Conservation (phyloP, 208 protist genomes). For the Trypanosoma boissoni region DNA sequence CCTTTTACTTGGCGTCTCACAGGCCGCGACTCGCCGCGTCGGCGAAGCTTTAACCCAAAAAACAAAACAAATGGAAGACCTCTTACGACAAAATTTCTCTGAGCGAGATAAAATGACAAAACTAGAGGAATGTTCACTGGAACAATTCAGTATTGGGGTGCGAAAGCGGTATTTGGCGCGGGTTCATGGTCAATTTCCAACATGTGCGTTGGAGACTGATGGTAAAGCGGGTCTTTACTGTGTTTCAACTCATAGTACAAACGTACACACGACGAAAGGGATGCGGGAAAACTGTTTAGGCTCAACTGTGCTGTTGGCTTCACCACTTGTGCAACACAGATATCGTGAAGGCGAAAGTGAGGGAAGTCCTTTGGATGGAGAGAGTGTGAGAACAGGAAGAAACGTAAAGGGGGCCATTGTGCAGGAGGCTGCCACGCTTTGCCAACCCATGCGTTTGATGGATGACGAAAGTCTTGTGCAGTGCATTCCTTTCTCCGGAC, state of each 20-base stretch:
- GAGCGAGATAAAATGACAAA: background rate
- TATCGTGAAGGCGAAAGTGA: slow-evolving; percentile 19
- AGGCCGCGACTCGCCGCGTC: slow-evolving; percentile 46
- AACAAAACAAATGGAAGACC: slow-evolving; percentile 49
- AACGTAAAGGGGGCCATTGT: slow-evolving; percentile 2
- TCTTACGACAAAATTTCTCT: slow-evolving; percentile 26
- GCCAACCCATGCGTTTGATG: slow-evolving; percentile 25
- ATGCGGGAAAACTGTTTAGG: slow-evolving; percentile 5
- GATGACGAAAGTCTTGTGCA: slow-evolving; percentile 51
- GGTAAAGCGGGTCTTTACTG: background rate
- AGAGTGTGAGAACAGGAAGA: background rate
- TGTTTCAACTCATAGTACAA: background rate
- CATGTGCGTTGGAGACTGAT: background rate
- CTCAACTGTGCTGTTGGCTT: slow-evolving; percentile 10
- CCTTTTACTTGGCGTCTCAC: slow-evolving; percentile 58
- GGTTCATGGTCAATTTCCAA: slow-evolving; percentile 34
- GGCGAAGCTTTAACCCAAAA: slow-evolving; percentile 59
- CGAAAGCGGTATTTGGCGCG: slow-evolving; percentile 45
- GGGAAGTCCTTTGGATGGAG: background rate
- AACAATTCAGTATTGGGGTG: slow-evolving; percentile 21
- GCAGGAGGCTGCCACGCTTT: slow-evolving; percentile 35
- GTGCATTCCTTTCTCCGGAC: slow-evolving; percentile 87
- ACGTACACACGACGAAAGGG: background rate
- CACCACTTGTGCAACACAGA: slow-evolving; percentile 16
- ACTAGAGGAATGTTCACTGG: background rate